Conservation (phyloP, 1,139 yeast genomes). For the Candida tropicalis region DNA sequence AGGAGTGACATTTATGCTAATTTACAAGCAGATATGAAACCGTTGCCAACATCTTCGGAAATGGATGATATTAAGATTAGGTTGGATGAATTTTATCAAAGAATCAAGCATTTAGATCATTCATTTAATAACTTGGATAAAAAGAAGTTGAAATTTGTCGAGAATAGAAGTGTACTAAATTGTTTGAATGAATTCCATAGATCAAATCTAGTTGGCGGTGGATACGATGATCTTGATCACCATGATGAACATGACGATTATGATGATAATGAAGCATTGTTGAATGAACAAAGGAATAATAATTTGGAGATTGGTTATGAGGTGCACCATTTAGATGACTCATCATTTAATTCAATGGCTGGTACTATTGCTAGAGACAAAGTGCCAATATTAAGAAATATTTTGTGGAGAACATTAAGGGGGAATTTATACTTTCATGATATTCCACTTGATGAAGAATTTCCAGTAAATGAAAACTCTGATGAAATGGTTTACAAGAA, state of each 20-base stretch:
- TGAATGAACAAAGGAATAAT: constrained; percentile 26
- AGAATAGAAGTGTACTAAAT: constrained; percentile 36
- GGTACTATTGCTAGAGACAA: constrained; percentile 52
- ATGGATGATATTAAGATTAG: constrained; percentile 31
- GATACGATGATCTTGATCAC: constrained; percentile 16
- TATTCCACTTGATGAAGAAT: constrained; percentile 42
- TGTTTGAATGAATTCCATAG: constrained; percentile 34
- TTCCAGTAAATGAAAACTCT: constrained; percentile 39
- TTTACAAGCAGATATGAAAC: constrained; percentile 26
- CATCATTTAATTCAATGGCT: constrained; percentile 48
- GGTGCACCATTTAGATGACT: constrained; percentile 46
- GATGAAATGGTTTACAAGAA: constrained; percentile 60
- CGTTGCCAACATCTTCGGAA: constrained; percentile 34
- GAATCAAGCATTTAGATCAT: constrained; percentile 38
- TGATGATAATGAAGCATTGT: constrained; percentile 38
- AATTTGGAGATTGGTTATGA: constrained; percentile 33
- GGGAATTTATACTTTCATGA: constrained; percentile 57
- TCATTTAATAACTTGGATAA: constrained; percentile 28
- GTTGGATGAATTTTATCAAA: constrained; percentile 25
- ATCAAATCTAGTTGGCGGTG: constrained; percentile 17
- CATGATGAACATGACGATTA: constrained; percentile 25
- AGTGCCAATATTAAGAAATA: constrained; percentile 49
- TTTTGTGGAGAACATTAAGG: constrained; percentile 57
- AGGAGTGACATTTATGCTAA: constrained; percentile 29
- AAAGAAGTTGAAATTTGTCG: constrained; percentile 29